Evolutionary conservation across 2,329 filamentous ascomycete genomes (phyloP), one percentile per base, ranked within the genome.

Genomic region (Orbilia ellipsospora): DNA sequence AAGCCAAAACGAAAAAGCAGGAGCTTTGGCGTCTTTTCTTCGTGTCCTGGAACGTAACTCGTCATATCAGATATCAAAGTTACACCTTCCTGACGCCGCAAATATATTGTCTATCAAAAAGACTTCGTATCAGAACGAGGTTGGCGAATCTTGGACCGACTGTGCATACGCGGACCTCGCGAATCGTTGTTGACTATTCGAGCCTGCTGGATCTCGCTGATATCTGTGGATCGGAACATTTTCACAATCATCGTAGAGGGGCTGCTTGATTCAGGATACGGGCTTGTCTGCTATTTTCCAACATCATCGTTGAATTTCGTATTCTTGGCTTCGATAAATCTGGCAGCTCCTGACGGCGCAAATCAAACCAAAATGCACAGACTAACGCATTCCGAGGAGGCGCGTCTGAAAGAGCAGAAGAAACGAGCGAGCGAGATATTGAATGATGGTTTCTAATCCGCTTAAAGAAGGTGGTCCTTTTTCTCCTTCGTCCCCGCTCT

Each of bases 381-480:
- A 12, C 51, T 52, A 52, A 48, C 16, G 44, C 44, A 15, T 48
- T 48, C 44, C 13, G 16, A 48, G 44, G 44, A 48, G 44, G 44
- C 44, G 44, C 44, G 44, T 48, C 16, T 18, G 13, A n/a, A n/a
- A 48, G 16, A 23, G 20, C 16, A 20, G 48, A 23, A 26, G 16
- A 13, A 20, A 52, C 15, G 16, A 52, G 18, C 40, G 40, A n/a
- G 13, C 44, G 16, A 18, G 44, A 28, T 55, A 31, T 36, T 18
- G 50, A 15, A 55, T 23, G 10, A 12, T 45, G 31, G 51, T 48
- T 40, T 16, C 62, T 62, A 67, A 50, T 51, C 70, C 57, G 45
- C 44, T 59, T 74, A 23, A 40, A 74, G 70, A 63, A 74, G 70
- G 70, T 74, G 57, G 56, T 62, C 51, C 31, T 18, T 15, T 8